Base-by-base conservation (phyloP, 192 early-diverging fungal species). In the Backusella morwellensis region DNA sequence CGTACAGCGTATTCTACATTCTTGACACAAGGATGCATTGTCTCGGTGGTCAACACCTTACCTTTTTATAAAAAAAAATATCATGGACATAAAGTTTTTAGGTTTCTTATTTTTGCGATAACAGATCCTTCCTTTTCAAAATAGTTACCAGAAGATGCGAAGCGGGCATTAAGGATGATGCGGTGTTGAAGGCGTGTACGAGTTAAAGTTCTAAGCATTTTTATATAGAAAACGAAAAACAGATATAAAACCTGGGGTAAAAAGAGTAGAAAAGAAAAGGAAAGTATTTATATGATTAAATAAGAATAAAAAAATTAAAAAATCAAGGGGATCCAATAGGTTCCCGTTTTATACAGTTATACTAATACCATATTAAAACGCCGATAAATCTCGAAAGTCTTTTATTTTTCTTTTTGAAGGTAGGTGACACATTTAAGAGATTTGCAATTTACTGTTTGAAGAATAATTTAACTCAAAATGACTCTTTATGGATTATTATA, bases 1-100 rank as follows among this genome's bases (percentile, higher is more conserved):
- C 98, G 91, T 8, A 99, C 97, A 42, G 98, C 97, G 80, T 99
- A 99, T 80, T 98, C 93, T 69, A 94, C 91, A 23, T 90, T 86
- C 76, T 84, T 87, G 73, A 96, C 80, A 32, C 88, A 84, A 66
- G 90, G 88, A 79, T 94, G 93, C 85, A 95, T 92, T 15, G 86
- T 89, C 36, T 93, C 91, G 32, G 85, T 52, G 19, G 87, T 92
- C 56, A 96, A 86, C 26, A 94, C 90, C 77, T 94, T 94, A 77
- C 47, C 78, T 79, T 42, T 35, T 17, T 36, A 23, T 56, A n/a
- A 68, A 32, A 21, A 17, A 6, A 32, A 32, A 32, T 32, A 52
- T 21, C 50, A 21, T 7, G n/a, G 21, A 54, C 15, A 21, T 6
- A 54, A 21, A 26, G 9, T 21, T 21, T 26, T 59, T 59, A 59